Evolutionary conservation across 164 flowering plant species (phyloP).

Genomic region (Cinnamomum micranthum): DNA sequence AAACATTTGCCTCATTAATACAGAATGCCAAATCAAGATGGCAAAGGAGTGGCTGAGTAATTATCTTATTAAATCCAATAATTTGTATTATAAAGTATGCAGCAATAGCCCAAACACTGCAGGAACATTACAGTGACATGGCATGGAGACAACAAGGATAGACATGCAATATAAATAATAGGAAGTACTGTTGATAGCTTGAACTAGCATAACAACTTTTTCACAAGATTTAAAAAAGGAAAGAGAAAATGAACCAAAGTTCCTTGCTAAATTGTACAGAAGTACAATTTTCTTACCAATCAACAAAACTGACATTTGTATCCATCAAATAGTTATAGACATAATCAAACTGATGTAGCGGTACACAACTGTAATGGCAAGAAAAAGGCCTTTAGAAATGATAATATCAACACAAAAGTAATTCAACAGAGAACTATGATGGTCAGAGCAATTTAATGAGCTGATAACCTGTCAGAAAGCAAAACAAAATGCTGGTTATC

Average conservation of each 20-base stretch:
- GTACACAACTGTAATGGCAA: slow-evolving; percentile 73
- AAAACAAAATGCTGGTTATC: slow-evolving; percentile 88
- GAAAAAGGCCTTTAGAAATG: neutral
- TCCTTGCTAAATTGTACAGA: neutral
- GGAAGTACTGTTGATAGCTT: neutral
- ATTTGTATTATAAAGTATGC: neutral
- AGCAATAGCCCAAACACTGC: neutral
- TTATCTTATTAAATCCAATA: too few species aligned
- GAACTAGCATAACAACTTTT: too few species aligned
- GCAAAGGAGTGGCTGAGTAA: neutral
- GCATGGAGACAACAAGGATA: neutral
- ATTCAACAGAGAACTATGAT: neutral
- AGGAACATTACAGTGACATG: neutral
- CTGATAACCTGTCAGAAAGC: slow-evolving; percentile 81
- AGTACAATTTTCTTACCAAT: slow-evolving; percentile 48
- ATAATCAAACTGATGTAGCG: slow-evolving; percentile 75
- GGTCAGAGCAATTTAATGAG: neutral
- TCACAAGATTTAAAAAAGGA: too few species aligned
- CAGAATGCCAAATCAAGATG: neutral
- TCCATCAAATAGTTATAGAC: slow-evolving; percentile 84
- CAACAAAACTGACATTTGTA: slow-evolving; percentile 83
- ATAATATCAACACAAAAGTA: slow-evolving; percentile 3
- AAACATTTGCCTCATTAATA: neutral
- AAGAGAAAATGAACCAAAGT: too few species aligned
- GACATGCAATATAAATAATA: neutral